Base-by-base conservation (phyloP, 768 basidiomycete species). In the Boletellus ananas region DNA sequence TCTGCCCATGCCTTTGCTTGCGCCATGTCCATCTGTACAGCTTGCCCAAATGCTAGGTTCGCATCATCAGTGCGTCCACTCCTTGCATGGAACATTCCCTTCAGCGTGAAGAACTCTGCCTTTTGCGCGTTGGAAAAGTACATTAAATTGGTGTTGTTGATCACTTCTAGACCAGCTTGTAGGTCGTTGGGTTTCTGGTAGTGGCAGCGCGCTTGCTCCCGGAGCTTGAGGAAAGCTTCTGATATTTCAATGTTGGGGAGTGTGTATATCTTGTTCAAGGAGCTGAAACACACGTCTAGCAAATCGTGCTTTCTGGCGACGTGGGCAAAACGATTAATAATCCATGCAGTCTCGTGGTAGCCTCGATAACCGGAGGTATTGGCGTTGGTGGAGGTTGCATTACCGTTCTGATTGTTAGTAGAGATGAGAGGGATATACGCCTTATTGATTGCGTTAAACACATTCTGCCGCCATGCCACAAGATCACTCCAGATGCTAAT, bases 161-260 rank as follows among this genome's bases (percentile, higher is more conserved):
- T 99, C 49, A 96, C 94, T 64, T 99, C 96, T 38, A 99, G 73
- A 23, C 96, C 96, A 4, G 92, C 90, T 58, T 90, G 85, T 50
- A 96, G 81, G 64, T 97, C 94, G 52, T 87, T 88, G 0, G 90
- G 89, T 61, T 90, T 93, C 67, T 96, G 94, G 69, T 95, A 97
- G 72, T 96, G 94, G 60, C 95, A 97, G 33, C 94, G 87, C 6
- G 96, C 96, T 70, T 99, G 96, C 68, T 99, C 96, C 42, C 96
- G 85, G 27, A 99, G 81, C 69, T 99, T 99, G 50, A 99, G 76
- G 77, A 99, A 99, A 1, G 96, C 96, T 66, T 99, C 96, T 3
- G 96, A 95, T 53, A 99, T 99, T 72, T 99, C 96, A 69, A 99
- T 99, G 66, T 99, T 99, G 18, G 96, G 96, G 17, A 99, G 76